Evolutionary conservation across 2,329 filamentous ascomycete genomes (phyloP), one percentile per base, ranked within the genome.

Genomic region (Alternaria gansuensis): DNA sequence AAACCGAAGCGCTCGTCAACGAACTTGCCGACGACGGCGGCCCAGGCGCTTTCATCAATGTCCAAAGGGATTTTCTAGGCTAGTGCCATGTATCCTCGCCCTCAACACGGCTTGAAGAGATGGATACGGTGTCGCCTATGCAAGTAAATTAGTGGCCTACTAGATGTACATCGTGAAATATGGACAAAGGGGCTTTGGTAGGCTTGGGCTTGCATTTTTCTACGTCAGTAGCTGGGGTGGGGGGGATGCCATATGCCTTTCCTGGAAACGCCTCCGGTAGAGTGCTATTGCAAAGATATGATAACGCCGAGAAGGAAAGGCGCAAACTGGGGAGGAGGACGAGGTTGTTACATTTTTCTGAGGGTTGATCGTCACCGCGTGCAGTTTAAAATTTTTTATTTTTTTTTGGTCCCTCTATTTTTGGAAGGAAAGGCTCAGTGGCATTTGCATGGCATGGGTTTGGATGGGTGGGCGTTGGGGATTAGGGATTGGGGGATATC

Each of bases 1-100:
- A 97, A 79, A 96, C 93, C 0, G 90, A 88, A 64, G 91, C 92
- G 1, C 82, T 98, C 13, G 84, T 98, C n/a, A 90, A 93, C 59
- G 90, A 94, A 55, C 83, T 97, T 13, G 86, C 90, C 45, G 86
- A 90, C 70, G 89, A 91, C 39, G 93, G 93, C 57, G 90, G 92
- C 31, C 84, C 90, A 10, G 93, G 91, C 36, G 89, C 92, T 29
- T 93, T 98, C 75, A 85, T 97, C 68, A 94, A 90, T 77, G 83
- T 91, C 1, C 60, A 69, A 33, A 69, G 62, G 51, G 75, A 77
- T 54, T 76, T 76, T 43, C 45, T 77, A 60, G 67, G 71, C 52
- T 76, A 69, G 62, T 45, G 39, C 37, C 29, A 13, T 29, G n/a
- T 46, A 40, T 33, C 26, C 40, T 46, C 13, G 39, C 39, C 5